phyloP scores from a whole-genome alignment of 1,284 basidiomycete genomes.

The Sporisorium graminicola region DNA sequence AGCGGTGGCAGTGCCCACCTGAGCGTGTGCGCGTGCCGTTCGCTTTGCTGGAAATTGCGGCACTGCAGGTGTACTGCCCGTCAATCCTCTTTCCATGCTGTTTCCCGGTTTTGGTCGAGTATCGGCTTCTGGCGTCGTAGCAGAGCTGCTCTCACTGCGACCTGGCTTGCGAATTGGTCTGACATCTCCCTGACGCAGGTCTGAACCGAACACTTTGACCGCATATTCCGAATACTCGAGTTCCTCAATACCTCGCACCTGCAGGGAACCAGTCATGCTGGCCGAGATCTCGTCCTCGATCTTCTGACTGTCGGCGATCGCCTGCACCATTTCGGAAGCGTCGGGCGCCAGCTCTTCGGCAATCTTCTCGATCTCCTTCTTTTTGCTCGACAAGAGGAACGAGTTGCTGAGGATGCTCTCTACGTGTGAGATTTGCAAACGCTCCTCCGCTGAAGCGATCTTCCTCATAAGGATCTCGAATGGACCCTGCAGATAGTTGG shows the following conservation, averaged over 20 bases:
- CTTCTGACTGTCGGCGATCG: slow-evolving; percentile 45
- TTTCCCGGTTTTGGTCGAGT: neutral
- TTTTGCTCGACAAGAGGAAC: slow-evolving; percentile 29
- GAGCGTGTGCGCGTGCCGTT: slow-evolving; percentile 1
- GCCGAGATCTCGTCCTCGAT: slow-evolving; percentile 45
- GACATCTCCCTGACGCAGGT: slow-evolving; percentile 35
- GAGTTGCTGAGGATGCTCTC: slow-evolving; percentile 39
- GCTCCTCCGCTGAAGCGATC: slow-evolving; percentile 33
- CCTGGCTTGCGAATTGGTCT: slow-evolving; percentile 21
- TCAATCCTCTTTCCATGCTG: slow-evolving; percentile 15
- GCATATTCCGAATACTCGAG: slow-evolving; percentile 41
- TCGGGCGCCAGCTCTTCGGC: slow-evolving; percentile 41
- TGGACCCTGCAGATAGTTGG: slow-evolving; percentile 42
- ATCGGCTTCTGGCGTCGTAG: slow-evolving; percentile 28
- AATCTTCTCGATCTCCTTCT: slow-evolving; percentile 29
- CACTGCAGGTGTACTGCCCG: neutral
- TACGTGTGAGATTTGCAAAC: slow-evolving; percentile 38
- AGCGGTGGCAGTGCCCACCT: neutral
- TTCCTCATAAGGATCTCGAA: slow-evolving; percentile 49
- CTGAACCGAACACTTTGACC: slow-evolving; percentile 40
- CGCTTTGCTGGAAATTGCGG: slow-evolving; percentile 5
- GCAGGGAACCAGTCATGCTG: slow-evolving; percentile 38
- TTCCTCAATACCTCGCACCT: slow-evolving; percentile 36
- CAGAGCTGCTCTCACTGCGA: slow-evolving; percentile 3
- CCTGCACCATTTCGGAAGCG: slow-evolving; percentile 40